Evolutionary conservation across 202 grass and related monocot genomes (phyloP), one percentile per base, ranked within the genome.

Genomic region (Schoenoplectus triqueter): DNA sequence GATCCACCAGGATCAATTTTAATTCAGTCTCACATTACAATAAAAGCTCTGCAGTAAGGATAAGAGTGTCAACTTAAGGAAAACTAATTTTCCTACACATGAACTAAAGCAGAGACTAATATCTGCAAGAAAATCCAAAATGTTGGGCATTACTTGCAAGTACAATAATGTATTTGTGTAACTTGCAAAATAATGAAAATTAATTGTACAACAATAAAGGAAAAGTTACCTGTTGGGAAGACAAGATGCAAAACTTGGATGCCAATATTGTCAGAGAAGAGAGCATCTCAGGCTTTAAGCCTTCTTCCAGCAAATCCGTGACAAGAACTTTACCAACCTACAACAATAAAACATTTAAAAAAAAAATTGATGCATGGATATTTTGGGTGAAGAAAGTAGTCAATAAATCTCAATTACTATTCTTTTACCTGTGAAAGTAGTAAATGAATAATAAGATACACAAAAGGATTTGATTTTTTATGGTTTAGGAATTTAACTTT

Each of bases 231-330:
- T 94, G 93, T 64, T 95, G 64, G 39, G 41, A 22, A 86, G 88
- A 87, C 71, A 95, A 90, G 48, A 86, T 80, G 20, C 79, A 82
- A 22, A 89, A 98, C 82, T 86, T 93, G 65, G 86, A 92, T 20
- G 88, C 78, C 84, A 98, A 76, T 86, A 70, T 95, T 84, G 93
- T 91, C 63, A 98, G 87, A 3, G 90, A 88, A 20, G 78, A 88
- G 46, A 98, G 85, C 81, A 98, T 91, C 70, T 88, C 87, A 85
- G 81, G 91, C 89, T 95, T 93, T 59, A 93, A 91, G 4, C 81
- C 69, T 86, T 92, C 91, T 86, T 91, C 74, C 15, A 92, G 66
- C 66, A 84, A 42, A 60, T 88, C 85, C 45, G 84, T 61, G 83
- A 98, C 55, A 41, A 89, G 65, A 51, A 82, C 64, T 74, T 87